Conservation (phyloP, 2,329 filamentous ascomycete genomes). For the Exophiala spinifera region DNA sequence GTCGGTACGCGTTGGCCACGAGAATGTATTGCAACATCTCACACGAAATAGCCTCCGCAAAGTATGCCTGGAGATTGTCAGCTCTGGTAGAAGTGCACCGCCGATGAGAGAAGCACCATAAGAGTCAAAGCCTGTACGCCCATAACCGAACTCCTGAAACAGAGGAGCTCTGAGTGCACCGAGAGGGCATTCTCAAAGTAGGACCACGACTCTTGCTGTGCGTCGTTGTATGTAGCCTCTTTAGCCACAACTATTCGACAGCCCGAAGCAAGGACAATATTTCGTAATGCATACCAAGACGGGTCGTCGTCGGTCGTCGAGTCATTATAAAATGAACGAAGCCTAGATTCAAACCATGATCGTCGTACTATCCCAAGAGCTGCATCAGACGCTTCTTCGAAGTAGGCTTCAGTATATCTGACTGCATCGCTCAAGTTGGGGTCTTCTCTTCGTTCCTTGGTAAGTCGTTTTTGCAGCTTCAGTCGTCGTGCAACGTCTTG, state of each 20-base stretch:
- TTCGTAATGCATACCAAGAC: constrained; percentile 6
- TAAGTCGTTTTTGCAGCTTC: background rate
- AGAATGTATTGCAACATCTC: constrained; percentile 10
- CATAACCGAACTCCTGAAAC: background rate
- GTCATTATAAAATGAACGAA: background rate
- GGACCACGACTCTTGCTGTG: constrained; percentile 2
- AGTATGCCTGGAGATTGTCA: background rate
- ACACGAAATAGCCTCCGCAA: constrained; percentile 1
- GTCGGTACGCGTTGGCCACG: constrained; percentile 1
- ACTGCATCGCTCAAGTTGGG: background rate
- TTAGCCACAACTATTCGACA: background rate
- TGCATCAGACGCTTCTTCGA: constrained; percentile 4
- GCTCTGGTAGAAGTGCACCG: too few relatives aligned
- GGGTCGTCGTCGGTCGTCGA: constrained; percentile 1
- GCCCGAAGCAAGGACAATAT: constrained; percentile 5
- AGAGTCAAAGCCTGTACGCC: constrained; percentile 10
- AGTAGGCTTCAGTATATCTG: background rate
- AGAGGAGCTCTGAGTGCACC: constrained; percentile 7
- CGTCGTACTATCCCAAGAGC: constrained; percentile 2
- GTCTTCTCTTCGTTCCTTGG: background rate
- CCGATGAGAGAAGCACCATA: constrained; percentile 4
- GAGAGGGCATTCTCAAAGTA: constrained; percentile 13
- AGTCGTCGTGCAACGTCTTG: background rate
- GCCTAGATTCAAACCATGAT: constrained; percentile 4
- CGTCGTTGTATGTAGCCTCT: background rate